These are phyloP conservation scores for Colletotrichum tropicicola DNA, from an alignment of 2,329 filamentous ascomycete species.

Conservation along the genomic window DNA sequence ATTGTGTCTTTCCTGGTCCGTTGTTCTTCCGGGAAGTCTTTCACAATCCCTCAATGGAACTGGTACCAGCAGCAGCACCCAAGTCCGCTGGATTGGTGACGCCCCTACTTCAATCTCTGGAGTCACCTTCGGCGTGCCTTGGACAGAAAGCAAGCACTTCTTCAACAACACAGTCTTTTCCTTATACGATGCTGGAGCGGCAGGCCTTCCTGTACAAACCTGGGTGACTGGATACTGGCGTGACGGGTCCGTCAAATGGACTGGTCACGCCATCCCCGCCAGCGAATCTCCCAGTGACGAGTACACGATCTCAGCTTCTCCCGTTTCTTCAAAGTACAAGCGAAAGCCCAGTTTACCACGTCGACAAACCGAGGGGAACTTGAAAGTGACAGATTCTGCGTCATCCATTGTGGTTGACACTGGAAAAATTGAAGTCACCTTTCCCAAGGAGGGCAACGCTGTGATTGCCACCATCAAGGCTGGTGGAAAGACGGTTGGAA, in stretches of 20 bases:
- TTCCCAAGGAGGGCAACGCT: constrained; percentile 50
- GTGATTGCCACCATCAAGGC: constrained; percentile 50
- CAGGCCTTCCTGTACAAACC: constrained; percentile 47
- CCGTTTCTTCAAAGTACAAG: neutral
- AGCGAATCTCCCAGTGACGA: constrained; percentile 47
- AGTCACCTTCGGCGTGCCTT: constrained; percentile 54
- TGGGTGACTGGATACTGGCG: constrained; percentile 68
- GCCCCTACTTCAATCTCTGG: constrained; percentile 43
- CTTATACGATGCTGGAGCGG: constrained; percentile 27
- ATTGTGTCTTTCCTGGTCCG: neutral
- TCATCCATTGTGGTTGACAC: constrained; percentile 50
- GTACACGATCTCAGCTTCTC: constrained; percentile 45
- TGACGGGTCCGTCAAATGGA: constrained; percentile 70
- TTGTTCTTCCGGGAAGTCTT: neutral
- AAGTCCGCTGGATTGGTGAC: neutral
- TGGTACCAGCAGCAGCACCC: neutral
- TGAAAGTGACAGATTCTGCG: neutral
- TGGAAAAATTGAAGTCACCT: constrained; percentile 51
- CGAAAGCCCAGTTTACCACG: neutral
- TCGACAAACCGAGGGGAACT: neutral
- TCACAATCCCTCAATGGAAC: neutral
- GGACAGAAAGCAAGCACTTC: constrained; percentile 48
- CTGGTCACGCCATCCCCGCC: constrained; percentile 61
- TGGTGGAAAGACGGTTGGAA: constrained; percentile 51
- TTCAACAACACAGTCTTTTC: constrained; percentile 45